Evolutionary conservation across 2,329 filamentous ascomycete species (phyloP), one percentile per base, ranked within the genome.

Genomic region (Ophiostoma triangulosporum): DNA sequence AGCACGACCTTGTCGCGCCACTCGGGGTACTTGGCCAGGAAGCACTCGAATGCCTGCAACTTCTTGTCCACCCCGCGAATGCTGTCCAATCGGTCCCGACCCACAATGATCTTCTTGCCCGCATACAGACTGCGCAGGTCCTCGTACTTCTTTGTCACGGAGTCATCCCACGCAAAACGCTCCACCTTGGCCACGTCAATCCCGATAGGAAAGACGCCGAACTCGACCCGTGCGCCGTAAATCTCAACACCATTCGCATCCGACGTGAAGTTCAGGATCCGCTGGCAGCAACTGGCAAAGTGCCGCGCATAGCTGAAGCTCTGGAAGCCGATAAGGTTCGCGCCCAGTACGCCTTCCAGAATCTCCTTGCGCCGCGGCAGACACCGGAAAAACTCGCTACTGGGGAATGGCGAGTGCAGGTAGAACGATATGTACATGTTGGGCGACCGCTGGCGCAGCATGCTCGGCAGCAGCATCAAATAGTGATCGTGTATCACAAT

Each of bases 351-450:
- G 49, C 93, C 93, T 61, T 93, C 88, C 14, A 97, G 73, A 11
- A 97, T 77, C 65, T 96, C 89, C 68, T 95, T 95, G 60, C 91
- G 81, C 59, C 88, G 81, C 35, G 88, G 86, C 54, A 96, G 73
- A 66, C 90, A 95, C 48, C 90, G 81, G 65, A 96, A 80, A 65
- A 95, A 96, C 68, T 97, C 93, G 73, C 88, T 95, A 69, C 89
- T 95, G 32, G 91, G 91, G 68, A 97, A 97, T 0, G 91, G 91
- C 46, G 88, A 84, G 68, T 97, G 91, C 48, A 97, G 74, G 72
- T 88, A 97, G 73, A 96, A 96, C 52, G 88, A 85, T 64, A 96
- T 90, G 71, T 95, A 94, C 69, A 95, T 87, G 66, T 89, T 87
- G 4, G 89, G 87, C 17, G 90, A 74, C 40, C 85, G 81, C 66